Percentiles rank a stretch among this genome's conserved stretches.
Conservation (phyloP, 2,329 filamentous ascomycete species). For the Coniosporium tulheliwenetii region DNA sequence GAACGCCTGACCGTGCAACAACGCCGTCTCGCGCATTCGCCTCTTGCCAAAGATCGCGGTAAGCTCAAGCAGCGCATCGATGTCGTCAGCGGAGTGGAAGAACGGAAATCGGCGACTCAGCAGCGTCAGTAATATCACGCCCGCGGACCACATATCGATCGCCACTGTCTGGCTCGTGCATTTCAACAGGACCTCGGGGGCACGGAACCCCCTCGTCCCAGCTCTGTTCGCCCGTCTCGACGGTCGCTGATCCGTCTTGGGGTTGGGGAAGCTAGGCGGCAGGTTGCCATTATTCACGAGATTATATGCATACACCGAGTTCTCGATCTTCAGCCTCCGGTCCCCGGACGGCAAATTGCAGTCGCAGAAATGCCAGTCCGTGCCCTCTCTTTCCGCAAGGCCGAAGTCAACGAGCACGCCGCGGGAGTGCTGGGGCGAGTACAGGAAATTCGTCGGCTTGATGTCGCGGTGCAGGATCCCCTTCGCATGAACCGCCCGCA, state of each 20-base stretch:
- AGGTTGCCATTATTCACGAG: constrained; percentile 12
- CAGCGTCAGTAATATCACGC: constrained; percentile 93
- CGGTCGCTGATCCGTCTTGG: constrained; percentile 70
- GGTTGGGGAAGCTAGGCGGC: constrained; percentile 48
- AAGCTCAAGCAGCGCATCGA: constrained; percentile 95
- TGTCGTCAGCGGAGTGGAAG: constrained; percentile 96
- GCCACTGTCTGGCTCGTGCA: constrained; percentile 85
- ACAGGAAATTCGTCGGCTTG: constrained; percentile 95
- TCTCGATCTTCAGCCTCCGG: constrained; percentile 42
- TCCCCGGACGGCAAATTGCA: constrained; percentile 52
- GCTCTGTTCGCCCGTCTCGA: constrained; percentile 86
- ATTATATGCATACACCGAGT: constrained; percentile 43
- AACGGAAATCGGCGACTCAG: constrained; percentile 88
- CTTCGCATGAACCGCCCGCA: constrained; percentile 68
- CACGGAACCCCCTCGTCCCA: constrained; percentile 87
- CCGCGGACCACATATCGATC: constrained; percentile 93
- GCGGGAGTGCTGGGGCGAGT: constrained; percentile 62
- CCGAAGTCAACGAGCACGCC: constrained; percentile 98
- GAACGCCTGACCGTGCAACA: constrained; percentile 80
- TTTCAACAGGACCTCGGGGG: constrained; percentile 92
- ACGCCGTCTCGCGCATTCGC: constrained; percentile 68
- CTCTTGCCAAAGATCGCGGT: constrained; percentile 81
- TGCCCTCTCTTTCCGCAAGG: constrained; percentile 63
- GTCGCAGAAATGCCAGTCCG: constrained; percentile 65
- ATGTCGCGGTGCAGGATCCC: constrained; percentile 89